Conservation (phyloP, 768 basidiomycete genomes). For the Tremella mesenterica region DNA sequence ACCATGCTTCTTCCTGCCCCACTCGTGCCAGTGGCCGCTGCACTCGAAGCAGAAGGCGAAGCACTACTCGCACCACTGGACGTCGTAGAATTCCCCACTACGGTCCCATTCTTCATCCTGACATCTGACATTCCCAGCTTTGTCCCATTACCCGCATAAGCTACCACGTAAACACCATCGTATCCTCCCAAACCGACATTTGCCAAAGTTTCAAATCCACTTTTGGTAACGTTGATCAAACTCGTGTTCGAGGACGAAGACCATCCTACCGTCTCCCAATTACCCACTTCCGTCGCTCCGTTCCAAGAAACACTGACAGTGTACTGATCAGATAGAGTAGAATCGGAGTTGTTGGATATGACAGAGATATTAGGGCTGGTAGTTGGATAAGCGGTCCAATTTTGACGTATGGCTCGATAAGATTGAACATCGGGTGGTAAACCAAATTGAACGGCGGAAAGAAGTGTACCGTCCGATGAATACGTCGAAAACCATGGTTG, state of each 20-base stretch:
- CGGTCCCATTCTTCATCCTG: background rate
- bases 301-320: slow-evolving; percentile 32
- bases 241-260: background rate
- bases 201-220: background rate
- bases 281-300: slow-evolving; percentile 29
- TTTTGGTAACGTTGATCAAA: background rate
- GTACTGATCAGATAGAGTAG: slow-evolving; percentile 4
- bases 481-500: slow-evolving; percentile 25
- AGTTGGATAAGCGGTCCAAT: slow-evolving; percentile 21
- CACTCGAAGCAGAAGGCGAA: no score
- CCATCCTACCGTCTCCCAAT: slow-evolving; percentile 1
- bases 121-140: background rate
- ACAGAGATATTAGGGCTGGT: slow-evolving; percentile 15
- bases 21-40: no score
- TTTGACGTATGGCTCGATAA: slow-evolving; percentile 23
- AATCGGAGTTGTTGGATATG: slow-evolving; percentile 2
- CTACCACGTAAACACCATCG: background rate
- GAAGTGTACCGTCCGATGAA: slow-evolving; percentile 11
- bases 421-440: slow-evolving; percentile 16
- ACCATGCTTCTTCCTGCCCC: no score
- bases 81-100: no score
- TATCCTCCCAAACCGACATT: background rate
- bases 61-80: background rate
- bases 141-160: background rate
- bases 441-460: slow-evolving; percentile 26